Base-by-base conservation (phyloP, 768 basidiomycete species). In the Boletus rufocinnamomeus region DNA sequence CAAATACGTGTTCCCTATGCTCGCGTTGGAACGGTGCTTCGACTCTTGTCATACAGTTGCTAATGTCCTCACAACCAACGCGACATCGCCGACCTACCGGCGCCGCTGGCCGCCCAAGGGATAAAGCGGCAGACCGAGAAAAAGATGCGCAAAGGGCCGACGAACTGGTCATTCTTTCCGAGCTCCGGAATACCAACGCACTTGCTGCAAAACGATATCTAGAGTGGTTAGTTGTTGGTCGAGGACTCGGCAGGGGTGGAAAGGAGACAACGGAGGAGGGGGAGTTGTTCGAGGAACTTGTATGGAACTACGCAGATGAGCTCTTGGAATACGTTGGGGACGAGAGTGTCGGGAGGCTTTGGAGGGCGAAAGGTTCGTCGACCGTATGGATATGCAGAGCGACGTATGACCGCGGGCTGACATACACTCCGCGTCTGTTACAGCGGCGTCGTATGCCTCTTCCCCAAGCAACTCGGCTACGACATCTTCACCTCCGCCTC, bases 211-310 rank as follows among this genome's bases (percentile, higher is more conserved):
- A 80, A 37, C 82, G 83, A 61, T 95, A 86, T 69, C 76, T 97
- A 4, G 94, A 96, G 67, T 85, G 93, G 71, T 75, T 95, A 1
- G 85, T 95, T 3, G 73, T 96, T 25, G 82, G 83, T 54, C 84
- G 84, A 61, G 82, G 85, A 11, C 58, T 66, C 8, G 68, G 66
- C 51, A 68, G 58, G 30, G 53, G 63, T 30, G 66, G 69, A 11
- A 70, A 62, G 30, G 69, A 70, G 23, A 60, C 60, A 19, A n/a
- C 32, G 7, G 60, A 58, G 19, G 68, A 65, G 25, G 57, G 28
- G 10, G 60, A 80, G 13, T 70, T 94, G 5, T 91, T 95, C 60
- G 82, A 80, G 28, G 82, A 85, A 56, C 76, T 95, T n/a, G 86
- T 85, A 7, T 60, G 72, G 43, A 69, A 77, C 4, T 88, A 79